Percentiles rank a stretch among this genome's conserved stretches.
These are phyloP conservation scores for Apiospora sp. DNA, from an alignment of 2,329 filamentous ascomycete genomes.

Conservation along the genomic window DNA sequence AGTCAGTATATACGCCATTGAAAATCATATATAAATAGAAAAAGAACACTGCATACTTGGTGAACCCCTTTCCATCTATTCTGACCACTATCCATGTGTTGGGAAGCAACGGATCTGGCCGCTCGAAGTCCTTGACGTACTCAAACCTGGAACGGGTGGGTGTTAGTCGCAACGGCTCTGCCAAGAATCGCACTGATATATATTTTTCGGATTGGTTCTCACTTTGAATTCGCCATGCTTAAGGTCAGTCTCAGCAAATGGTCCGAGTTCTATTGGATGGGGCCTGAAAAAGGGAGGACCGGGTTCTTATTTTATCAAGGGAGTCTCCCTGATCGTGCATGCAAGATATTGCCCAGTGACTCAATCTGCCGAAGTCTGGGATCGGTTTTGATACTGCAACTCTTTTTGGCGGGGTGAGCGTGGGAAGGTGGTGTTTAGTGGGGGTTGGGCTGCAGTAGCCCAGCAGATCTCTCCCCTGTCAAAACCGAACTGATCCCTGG, in stretches of 20 bases:
- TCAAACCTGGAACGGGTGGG: constrained; percentile 71
- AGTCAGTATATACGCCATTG: background rate
- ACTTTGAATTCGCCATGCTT: constrained; percentile 9
- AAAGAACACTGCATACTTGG: constrained; percentile 68
- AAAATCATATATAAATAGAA: background rate
- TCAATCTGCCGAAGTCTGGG: background rate
- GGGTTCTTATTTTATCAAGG: background rate
- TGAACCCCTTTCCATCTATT: constrained; percentile 93
- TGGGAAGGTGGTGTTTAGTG: constrained; percentile 22
- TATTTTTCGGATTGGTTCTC: background rate
- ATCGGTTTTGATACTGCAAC: constrained; percentile 9
- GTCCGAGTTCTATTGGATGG: background rate
- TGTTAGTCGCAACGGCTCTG: constrained; percentile 31
- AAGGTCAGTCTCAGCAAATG: background rate
- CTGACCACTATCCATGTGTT: constrained; percentile 97
- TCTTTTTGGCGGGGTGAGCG: constrained; percentile 23
- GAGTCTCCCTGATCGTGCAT: background rate
- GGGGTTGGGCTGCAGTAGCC: constrained; percentile 21
- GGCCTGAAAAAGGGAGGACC: background rate
- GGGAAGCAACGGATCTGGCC: constrained; percentile 78
- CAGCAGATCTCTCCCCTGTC: constrained; percentile 24
- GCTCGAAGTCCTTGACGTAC: constrained; percentile 92
- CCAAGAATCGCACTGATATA: background rate
- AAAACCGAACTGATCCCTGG: constrained; percentile 22
- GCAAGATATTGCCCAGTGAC: background rate